Evolutionary conservation across 345 rosid species (phyloP).

Genomic region (Rhodamnia argentea): DNA sequence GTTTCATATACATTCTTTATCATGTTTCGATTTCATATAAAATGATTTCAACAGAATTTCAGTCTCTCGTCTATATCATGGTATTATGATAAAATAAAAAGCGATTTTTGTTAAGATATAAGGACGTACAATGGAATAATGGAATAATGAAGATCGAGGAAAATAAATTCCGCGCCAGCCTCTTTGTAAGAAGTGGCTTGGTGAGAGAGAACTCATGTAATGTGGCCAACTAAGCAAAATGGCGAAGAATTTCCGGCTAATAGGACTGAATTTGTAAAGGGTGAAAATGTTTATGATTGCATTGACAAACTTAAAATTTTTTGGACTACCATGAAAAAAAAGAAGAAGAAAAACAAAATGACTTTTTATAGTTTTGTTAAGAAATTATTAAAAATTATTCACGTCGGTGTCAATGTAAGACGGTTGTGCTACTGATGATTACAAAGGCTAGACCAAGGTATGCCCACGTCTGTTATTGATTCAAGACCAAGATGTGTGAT

Average conservation of each 20-base stretch:
- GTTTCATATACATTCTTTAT: too few relatives aligned
- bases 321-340: too few relatives aligned
- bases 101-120: too few relatives aligned
- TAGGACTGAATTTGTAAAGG: too few relatives aligned
- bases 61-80: neutral
- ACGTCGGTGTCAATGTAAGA: too few relatives aligned
- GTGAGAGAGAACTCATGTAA: neutral
- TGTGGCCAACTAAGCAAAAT: neutral
- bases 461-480: neutral
- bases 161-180: too few relatives aligned
- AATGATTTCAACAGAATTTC: neutral
- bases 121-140: neutral
- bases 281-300: too few relatives aligned
- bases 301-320: too few relatives aligned
- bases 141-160: neutral
- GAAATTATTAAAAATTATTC: too few relatives aligned
- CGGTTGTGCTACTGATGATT: neutral
- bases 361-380: too few relatives aligned
- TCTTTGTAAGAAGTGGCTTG: neutral
- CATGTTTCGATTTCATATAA: neutral
- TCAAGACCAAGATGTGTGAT: neutral
- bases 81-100: too few relatives aligned
- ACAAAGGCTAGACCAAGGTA: neutral
- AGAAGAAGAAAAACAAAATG: accelerated
- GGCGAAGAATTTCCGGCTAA: neutral